Base-by-base conservation (phyloP, 768 basidiomycete species). In the Mycena rosella region DNA sequence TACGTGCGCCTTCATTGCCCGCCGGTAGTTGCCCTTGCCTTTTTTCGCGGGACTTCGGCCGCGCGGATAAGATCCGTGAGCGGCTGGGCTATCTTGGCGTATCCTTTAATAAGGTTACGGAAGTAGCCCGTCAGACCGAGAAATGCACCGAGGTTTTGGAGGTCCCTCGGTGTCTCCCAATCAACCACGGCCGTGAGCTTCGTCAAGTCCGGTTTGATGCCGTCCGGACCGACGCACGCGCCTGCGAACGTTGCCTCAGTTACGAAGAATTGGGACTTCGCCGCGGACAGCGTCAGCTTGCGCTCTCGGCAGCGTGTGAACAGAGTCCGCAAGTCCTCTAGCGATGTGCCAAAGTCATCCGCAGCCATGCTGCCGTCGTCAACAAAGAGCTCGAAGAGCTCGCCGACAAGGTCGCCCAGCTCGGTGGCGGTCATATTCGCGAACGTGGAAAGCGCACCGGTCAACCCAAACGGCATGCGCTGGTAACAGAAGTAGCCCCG, bases 381-480 rank as follows among this genome's bases (percentile, higher is more conserved):
- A 2, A 69, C 60, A 20, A 69, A 69, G 5, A 69, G 48, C 38
- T 69, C 59, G 34, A 66, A 56, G 27, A 69, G 53, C 15, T 11
- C 53, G 1, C 71, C 71, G 13, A 72, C 66, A 1, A 80, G 49
- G 58, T 80, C 77, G 0, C 74, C 65, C 13, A 81, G 38, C 1
- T 64, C 49, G 0, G 60, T 32, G 0, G 79, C 78, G 0, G 76
- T 79, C 68, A 79, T 70, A 13, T 78, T 49, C 6, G 67, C 74
- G 57, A 84, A 84, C 5, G 74, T 76, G 0, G 81, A 74, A 10
- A 82, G 83, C 10, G 80, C 78, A 0, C 81, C 83, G 0, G 78
- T 80, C 0, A 83, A 57, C 0, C 84, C 83, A 60, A 85, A 83
- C 0, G 81, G 83, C 79, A 85, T 82, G 0, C 74, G 30, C 0